Evolutionary conservation across 805 yeast species (phyloP).

Genomic region (Candida silvicultrix): DNA sequence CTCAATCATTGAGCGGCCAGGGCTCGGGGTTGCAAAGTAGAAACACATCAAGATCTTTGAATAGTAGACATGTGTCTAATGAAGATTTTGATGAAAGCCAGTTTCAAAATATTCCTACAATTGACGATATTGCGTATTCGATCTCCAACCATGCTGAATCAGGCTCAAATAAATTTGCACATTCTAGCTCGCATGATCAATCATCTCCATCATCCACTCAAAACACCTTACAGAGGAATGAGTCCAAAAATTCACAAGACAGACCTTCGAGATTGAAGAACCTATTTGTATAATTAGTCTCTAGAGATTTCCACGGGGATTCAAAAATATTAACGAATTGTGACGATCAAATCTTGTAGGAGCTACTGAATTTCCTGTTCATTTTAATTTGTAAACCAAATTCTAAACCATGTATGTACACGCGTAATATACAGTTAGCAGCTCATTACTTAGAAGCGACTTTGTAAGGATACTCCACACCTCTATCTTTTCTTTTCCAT

Average conservation of each 20-base stretch:
- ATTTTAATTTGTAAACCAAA: too few species aligned
- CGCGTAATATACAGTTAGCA: neutral
- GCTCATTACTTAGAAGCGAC: constrained; percentile 6
- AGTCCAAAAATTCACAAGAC: neutral
- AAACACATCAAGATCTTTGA: neutral
- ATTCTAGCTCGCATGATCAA: neutral
- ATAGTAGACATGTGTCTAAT: neutral
- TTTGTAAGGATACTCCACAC: constrained; percentile 83
- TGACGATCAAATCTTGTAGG: neutral
- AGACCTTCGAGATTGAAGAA: neutral
- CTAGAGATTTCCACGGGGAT: too few species aligned
- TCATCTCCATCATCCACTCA: neutral
- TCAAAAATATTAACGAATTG: neutral
- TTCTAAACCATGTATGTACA: neutral
- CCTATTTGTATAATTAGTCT: neutral
- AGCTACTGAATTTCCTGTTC: too few species aligned
- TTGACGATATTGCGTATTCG: neutral
- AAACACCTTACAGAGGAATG: neutral
- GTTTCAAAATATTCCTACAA: neutral
- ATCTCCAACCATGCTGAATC: neutral
- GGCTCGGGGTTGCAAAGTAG: neutral
- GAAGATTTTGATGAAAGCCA: neutral
- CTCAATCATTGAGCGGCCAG: neutral
- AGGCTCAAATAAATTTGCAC: neutral
- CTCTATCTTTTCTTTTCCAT: constrained; percentile 84